A percentile compares a stretch with the other conserved stretches of the same genome.
phyloP scores from a whole-genome alignment of 768 basidiomycete species.

The Boletus edulis region DNA sequence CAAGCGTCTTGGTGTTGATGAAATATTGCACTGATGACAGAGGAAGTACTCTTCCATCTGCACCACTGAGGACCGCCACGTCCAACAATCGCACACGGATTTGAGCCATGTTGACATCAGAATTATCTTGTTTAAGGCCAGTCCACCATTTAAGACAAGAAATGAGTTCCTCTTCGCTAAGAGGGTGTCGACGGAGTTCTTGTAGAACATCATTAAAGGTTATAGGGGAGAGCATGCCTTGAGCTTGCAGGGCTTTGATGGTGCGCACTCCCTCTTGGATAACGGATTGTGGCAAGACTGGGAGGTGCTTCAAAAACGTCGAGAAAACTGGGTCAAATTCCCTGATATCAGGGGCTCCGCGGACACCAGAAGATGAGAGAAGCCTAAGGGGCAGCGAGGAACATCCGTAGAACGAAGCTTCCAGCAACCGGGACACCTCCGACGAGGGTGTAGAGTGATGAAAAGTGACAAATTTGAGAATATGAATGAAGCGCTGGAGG shows the following conservation, averaged over 20 bases:
- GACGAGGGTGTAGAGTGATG: constrained; percentile 81
- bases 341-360: constrained; percentile 29
- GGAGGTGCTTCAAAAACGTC: constrained; percentile 74
- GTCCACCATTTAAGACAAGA: constrained; percentile 90
- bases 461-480: constrained; percentile 88
- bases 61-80: constrained; percentile 58
- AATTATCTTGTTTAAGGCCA: constrained; percentile 36
- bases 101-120: constrained; percentile 36
- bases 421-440: constrained; percentile 70
- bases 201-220: constrained; percentile 79
- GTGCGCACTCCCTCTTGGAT: constrained; percentile 55
- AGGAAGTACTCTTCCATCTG: constrained; percentile 57
- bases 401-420: constrained; percentile 54
- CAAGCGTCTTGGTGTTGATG: constrained; percentile 59
- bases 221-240: constrained; percentile 69
- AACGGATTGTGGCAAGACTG: constrained; percentile 66
- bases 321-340: constrained; percentile 69
- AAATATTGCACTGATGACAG: constrained; percentile 70
- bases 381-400: constrained; percentile 6
- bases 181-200: constrained; percentile 69
- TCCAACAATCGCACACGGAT: constrained; percentile 64
- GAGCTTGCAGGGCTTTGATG: constrained; percentile 56
- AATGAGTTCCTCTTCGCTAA: constrained; percentile 71
- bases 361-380: constrained; percentile 8
- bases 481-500: constrained; percentile 64